phyloP scores from a whole-genome alignment of 2,329 filamentous ascomycete species.

The Septoria linicola region DNA sequence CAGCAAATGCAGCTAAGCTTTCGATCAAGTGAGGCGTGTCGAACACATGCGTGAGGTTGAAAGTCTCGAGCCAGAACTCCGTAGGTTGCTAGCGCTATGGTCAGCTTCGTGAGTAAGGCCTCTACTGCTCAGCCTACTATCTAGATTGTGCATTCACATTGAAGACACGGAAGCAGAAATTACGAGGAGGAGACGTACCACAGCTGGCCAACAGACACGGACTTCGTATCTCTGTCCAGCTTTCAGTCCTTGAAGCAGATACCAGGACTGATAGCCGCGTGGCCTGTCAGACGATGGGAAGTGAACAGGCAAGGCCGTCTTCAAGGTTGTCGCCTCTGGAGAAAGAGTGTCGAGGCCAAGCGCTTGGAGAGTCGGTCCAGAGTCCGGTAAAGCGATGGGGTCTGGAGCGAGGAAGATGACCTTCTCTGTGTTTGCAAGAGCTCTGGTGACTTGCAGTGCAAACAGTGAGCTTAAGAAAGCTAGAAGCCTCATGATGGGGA shows the following conservation, averaged over 20 bases:
- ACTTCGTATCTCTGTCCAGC: constrained; percentile 81
- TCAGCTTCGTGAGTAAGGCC: constrained; percentile 2
- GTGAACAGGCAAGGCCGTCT: constrained; percentile 63
- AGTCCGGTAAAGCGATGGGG: constrained; percentile 55
- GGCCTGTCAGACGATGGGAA: constrained; percentile 61
- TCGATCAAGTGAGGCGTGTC: constrained; percentile 35
- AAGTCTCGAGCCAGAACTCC: constrained; percentile 67
- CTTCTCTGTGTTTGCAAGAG: constrained; percentile 80
- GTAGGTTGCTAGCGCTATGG: constrained; percentile 73
- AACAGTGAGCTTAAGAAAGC: constrained; percentile 26
- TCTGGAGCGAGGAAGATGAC: constrained; percentile 77
- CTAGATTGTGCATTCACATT: too few species aligned
- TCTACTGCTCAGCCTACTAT: too few species aligned
- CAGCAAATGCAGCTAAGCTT: constrained; percentile 33
- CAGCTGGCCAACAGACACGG: constrained; percentile 89
- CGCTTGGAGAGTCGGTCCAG: constrained; percentile 57
- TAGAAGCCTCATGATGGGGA: constrained; percentile 31
- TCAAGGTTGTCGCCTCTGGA: constrained; percentile 51
- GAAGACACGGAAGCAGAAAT: too few species aligned
- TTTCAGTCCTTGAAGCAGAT: constrained; percentile 69
- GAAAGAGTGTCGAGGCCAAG: constrained; percentile 66
- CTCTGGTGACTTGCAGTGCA: constrained; percentile 30
- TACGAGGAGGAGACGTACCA: constrained; percentile 57
- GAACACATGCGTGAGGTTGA: constrained; percentile 61
- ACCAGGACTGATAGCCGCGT: constrained; percentile 70